phyloP scores from a whole-genome alignment of 768 basidiomycete genomes.

The Suillus occidentalis region DNA sequence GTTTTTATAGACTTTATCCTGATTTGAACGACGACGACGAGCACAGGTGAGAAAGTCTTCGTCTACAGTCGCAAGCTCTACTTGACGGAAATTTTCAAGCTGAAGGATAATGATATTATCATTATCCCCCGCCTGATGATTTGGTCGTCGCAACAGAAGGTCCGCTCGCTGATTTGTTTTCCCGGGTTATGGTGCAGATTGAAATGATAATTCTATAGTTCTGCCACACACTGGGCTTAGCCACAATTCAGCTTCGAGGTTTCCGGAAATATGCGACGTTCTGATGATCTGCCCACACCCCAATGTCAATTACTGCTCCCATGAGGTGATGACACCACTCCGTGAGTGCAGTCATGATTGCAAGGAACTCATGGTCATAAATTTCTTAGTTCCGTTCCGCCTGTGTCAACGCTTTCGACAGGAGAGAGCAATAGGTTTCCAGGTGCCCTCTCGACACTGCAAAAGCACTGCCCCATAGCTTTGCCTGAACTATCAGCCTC shows the following conservation, averaged over 20 bases:
- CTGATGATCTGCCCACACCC: conserved; percentile 13
- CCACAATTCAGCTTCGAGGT: conserved; percentile 37
- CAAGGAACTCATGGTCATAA: conserved; percentile 48
- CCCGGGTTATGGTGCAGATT: no score
- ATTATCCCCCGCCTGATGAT: no score
- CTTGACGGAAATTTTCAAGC: no score
- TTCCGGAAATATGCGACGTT: conserved; percentile 46
- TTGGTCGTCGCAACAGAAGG: no score
- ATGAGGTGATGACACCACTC: conserved; percentile 29
- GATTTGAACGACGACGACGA: no score
- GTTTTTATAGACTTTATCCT: no score
- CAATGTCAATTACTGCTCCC: background rate
- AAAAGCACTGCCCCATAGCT: conserved; percentile 34
- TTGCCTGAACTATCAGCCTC: conserved; percentile 34
- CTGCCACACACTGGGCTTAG: conserved; percentile 43
- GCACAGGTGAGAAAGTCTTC: no score
- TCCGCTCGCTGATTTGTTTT: no score
- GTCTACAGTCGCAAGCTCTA: no score
- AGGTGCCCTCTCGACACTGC: conserved; percentile 21
- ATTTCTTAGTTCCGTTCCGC: conserved; percentile 47
- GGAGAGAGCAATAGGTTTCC: conserved; percentile 39
- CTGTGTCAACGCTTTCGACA: conserved; percentile 30
- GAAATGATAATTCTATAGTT: conserved; percentile 38
- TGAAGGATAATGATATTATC: no score
- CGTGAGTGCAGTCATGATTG: conserved; percentile 40